phyloP scores from a whole-genome alignment of 1,284 basidiomycete genomes.

The Papiliotrema nemorosa region DNA sequence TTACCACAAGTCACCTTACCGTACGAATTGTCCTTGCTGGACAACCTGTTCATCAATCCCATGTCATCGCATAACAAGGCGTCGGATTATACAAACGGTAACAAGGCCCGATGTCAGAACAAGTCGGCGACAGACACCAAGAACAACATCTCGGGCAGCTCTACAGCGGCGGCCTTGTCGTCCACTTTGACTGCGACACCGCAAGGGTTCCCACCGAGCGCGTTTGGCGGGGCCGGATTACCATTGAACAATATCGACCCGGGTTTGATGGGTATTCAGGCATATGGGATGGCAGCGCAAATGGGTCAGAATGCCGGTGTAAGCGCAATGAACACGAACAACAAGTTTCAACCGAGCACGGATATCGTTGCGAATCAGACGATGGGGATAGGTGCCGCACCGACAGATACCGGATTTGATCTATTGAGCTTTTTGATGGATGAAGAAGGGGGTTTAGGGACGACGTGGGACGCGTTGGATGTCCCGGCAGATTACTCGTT shows the following conservation, averaged over 20 bases:
- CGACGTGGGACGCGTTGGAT: constrained; percentile 35
- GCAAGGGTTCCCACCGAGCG: constrained; percentile 27
- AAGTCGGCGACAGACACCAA: not conserved
- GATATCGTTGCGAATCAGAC: not conserved
- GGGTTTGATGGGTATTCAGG: constrained; percentile 1
- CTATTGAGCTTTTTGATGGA: constrained; percentile 47
- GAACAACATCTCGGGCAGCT: too few relatives aligned
- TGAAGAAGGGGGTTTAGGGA: constrained; percentile 36
- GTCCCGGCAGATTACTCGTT: constrained; percentile 40
- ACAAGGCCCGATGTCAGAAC: constrained; percentile 14
- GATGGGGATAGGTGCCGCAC: constrained; percentile 3
- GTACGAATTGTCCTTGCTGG: constrained; percentile 48
- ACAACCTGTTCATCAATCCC: constrained; percentile 51
- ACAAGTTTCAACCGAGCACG: not conserved
- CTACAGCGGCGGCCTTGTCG: not conserved
- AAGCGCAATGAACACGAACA: too few relatives aligned
- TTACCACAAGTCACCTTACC: constrained; percentile 44
- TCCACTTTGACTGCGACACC: constrained; percentile 4
- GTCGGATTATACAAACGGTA: constrained; percentile 44
- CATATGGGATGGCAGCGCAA: constrained; percentile 24
- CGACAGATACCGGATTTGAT: constrained; percentile 24
- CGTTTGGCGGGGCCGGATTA: constrained; percentile 15
- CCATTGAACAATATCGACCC: not conserved
- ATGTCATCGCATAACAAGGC: constrained; percentile 48
- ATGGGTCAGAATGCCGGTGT: constrained; percentile 6